These are phyloP conservation scores for Medicago arabica DNA, from an alignment of 306 rosid genomes.

Conservation along the genomic window DNA sequence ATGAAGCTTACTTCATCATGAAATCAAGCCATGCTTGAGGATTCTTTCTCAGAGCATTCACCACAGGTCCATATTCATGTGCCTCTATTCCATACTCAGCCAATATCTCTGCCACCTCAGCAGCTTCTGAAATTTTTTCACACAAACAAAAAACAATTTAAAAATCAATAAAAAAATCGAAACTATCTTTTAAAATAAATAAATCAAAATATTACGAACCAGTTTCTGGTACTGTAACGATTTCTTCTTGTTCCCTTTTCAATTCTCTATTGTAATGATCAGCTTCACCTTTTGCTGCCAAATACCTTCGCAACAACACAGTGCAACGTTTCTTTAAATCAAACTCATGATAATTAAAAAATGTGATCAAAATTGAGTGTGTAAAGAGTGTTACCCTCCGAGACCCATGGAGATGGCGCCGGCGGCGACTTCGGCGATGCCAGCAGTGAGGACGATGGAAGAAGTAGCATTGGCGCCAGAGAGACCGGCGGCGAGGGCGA, in stretches of 20 bases:
- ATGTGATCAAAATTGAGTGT: background rate
- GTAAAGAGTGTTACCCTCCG: slow-evolving; percentile 64
- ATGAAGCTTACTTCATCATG: slow-evolving; percentile 86
- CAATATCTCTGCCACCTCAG: slow-evolving; percentile 82
- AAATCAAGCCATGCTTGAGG: slow-evolving; percentile 97
- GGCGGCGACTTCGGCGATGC: slow-evolving; percentile 77
- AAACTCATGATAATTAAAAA: background rate
- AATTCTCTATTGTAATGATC: slow-evolving; percentile 82
- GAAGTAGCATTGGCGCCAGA: slow-evolving; percentile 76
- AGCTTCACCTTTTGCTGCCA: slow-evolving; percentile 90
- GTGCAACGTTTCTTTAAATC: no score
- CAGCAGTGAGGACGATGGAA: slow-evolving; percentile 73
- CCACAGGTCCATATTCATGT: slow-evolving; percentile 84
- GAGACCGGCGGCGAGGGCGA: slow-evolving; percentile 75
- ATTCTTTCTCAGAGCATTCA: slow-evolving; percentile 73
- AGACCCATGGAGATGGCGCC: slow-evolving; percentile 84
- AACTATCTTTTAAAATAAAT: background rate
- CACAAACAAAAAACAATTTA: background rate
- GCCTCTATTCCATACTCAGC: slow-evolving; percentile 75
- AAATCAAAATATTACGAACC: slow-evolving; percentile 44
- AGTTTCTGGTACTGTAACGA: slow-evolving; percentile 72
- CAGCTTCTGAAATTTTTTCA: slow-evolving; percentile 65
- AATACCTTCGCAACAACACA: slow-evolving; percentile 58
- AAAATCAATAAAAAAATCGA: background rate
- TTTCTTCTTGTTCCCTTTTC: slow-evolving; percentile 86